Evolutionary conservation across 768 basidiomycete species (phyloP).

Genomic region (Boletus huronensis): DNA sequence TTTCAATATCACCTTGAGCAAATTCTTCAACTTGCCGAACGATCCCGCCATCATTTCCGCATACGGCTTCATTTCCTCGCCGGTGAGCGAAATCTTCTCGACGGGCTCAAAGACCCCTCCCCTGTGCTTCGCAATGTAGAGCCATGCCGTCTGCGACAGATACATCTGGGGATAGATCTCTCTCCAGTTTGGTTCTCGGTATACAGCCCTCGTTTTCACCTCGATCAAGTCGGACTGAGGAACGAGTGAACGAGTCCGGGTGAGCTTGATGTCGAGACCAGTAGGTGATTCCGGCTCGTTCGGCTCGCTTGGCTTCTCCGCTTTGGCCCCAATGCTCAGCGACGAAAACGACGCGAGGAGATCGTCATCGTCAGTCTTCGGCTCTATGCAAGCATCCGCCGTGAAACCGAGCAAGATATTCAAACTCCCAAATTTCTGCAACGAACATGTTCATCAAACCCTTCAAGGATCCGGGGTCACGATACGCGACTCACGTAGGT

Average conservation of each 20-base stretch:
- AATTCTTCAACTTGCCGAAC: constrained; percentile 25
- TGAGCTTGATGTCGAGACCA: constrained; percentile 21
- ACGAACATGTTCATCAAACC: background rate
- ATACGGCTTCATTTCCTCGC: constrained; percentile 21
- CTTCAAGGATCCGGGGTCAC: background rate
- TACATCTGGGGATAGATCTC: constrained; percentile 64
- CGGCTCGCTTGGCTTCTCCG: background rate
- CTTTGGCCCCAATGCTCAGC: constrained; percentile 14
- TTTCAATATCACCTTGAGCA: constrained; percentile 40
- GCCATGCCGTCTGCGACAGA: constrained; percentile 62
- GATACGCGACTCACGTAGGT: constrained; percentile 47
- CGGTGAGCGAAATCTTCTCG: constrained; percentile 43
- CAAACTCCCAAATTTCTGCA: constrained; percentile 54
- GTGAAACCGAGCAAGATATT: constrained; percentile 58
- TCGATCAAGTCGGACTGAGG: constrained; percentile 37
- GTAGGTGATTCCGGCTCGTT: background rate
- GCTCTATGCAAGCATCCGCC: constrained; percentile 41
- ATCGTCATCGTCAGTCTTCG: constrained; percentile 21
- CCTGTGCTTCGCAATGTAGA: constrained; percentile 57
- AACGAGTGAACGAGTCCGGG: constrained; percentile 27
- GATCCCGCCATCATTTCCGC: constrained; percentile 19
- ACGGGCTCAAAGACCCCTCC: constrained; percentile 51
- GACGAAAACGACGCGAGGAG: constrained; percentile 26
- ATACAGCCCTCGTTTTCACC: constrained; percentile 30
- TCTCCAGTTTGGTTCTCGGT: constrained; percentile 47